phyloP scores from a whole-genome alignment of 2,329 filamentous ascomycete genomes.

The Lecanoromycetidae sp. region DNA sequence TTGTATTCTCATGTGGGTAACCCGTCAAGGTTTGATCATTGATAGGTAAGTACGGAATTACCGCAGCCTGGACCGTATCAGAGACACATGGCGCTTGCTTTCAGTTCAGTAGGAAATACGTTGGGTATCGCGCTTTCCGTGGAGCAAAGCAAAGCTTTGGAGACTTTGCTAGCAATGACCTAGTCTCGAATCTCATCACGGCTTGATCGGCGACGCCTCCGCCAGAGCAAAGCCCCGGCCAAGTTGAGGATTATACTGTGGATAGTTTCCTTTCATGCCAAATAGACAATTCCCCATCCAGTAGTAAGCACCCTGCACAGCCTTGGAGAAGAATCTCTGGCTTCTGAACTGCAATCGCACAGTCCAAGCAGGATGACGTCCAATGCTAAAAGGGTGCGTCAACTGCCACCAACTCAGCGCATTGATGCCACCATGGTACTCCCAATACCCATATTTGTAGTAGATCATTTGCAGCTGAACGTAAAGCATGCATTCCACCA shows the following conservation, averaged over 20 bases:
- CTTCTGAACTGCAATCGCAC: not conserved
- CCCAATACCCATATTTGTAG: not conserved
- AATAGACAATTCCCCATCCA: not conserved
- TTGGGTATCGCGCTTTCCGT: not conserved
- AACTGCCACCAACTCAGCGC: not conserved
- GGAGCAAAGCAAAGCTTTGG: not conserved
- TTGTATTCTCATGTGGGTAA: no score
- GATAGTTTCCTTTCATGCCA: not conserved
- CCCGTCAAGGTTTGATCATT: no score
- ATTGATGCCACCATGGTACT: slow-evolving; percentile 5
- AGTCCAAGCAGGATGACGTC: not conserved
- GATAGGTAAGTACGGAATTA: no score
- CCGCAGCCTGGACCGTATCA: no score
- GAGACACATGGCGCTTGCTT: not conserved
- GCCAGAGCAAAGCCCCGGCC: not conserved
- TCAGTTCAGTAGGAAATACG: not conserved
- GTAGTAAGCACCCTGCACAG: not conserved
- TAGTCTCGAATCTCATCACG: not conserved
- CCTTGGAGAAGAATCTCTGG: not conserved
- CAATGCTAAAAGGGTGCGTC: not conserved
- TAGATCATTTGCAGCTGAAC: slow-evolving; percentile 3
- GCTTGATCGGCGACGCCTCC: not conserved
- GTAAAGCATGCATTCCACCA: not conserved
- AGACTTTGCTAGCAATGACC: not conserved
- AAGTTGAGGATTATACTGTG: not conserved